Percentiles rank a stretch among this genome's conserved stretches.
These are phyloP conservation scores for Strobilomyces confusus DNA, from an alignment of 768 basidiomycete species.

Conservation along the genomic window DNA sequence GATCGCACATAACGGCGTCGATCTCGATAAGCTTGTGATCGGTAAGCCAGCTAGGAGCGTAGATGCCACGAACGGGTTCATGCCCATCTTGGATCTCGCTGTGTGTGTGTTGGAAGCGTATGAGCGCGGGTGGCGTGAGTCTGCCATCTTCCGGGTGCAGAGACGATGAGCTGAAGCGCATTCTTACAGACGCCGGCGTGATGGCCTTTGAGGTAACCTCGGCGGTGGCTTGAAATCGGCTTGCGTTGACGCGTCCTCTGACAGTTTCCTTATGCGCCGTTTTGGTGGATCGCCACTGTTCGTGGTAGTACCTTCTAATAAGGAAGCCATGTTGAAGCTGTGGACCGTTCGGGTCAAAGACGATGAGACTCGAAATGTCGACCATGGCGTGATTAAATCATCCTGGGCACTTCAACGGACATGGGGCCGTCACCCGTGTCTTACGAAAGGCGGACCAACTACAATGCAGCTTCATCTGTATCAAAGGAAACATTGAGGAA, in stretches of 20 bases:
- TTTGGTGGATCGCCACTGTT: slow-evolving; percentile 38
- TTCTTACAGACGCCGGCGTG: slow-evolving; percentile 31
- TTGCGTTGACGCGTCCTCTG: not conserved
- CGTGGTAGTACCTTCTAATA: slow-evolving; percentile 32
- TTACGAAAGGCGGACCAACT: too few relatives aligned
- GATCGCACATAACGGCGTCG: slow-evolving; percentile 50
- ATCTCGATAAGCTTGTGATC: slow-evolving; percentile 64
- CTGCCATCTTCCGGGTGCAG: not conserved
- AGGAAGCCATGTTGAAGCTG: too few relatives aligned
- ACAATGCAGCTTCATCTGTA: too few relatives aligned
- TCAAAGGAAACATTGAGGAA: too few relatives aligned
- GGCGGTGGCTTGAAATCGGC: not conserved
- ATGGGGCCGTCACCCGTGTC: too few relatives aligned
- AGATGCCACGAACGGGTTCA: slow-evolving; percentile 56
- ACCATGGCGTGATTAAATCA: too few relatives aligned
- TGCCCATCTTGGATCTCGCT: slow-evolving; percentile 52
- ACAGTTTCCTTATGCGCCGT: slow-evolving; percentile 37
- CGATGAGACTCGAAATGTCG: too few relatives aligned
- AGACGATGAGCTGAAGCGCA: slow-evolving; percentile 15
- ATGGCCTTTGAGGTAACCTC: not conserved
- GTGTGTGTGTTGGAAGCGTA: slow-evolving; percentile 1
- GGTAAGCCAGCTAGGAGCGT: slow-evolving; percentile 58
- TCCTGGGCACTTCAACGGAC: too few relatives aligned
- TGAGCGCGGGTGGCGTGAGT: not conserved
- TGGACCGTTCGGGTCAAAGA: too few relatives aligned